Conservation (phyloP, 345 rosid genomes). For the Cardamine resedifolia region DNA sequence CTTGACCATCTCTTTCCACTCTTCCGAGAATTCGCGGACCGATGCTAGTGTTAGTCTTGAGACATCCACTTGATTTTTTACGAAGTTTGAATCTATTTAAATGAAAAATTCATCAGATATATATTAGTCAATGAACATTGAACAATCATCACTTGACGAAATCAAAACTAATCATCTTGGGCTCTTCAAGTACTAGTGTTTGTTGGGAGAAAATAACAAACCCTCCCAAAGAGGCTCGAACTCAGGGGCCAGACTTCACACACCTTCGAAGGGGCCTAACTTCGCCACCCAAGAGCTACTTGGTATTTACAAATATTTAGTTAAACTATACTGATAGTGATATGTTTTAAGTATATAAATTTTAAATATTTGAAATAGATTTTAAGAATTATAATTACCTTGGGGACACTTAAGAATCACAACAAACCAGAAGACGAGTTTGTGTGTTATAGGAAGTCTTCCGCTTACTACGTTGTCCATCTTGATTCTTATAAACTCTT, state of each 20-base stretch:
- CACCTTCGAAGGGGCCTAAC: too few relatives aligned
- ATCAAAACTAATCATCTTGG: background rate
- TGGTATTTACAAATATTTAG: background rate
- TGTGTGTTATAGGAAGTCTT: conserved; percentile 38
- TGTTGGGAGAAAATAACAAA: too few relatives aligned
- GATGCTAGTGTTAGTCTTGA: conserved; percentile 28
- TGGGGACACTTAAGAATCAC: conserved; percentile 15
- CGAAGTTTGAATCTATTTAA: conserved; percentile 3
- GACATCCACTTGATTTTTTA: conserved; percentile 36
- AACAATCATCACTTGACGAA: background rate
- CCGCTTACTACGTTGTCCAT: conserved; percentile 34
- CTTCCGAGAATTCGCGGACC: conserved; percentile 38
- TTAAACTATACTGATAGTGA: too few relatives aligned
- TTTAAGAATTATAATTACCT: conserved; percentile 3
- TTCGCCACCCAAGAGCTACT: too few relatives aligned
- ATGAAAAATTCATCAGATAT: background rate
- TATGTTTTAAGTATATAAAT: background rate
- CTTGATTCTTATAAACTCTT: conserved; percentile 27
- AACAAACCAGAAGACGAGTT: conserved; percentile 50
- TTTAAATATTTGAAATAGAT: background rate
- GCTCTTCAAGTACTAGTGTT: too few relatives aligned
- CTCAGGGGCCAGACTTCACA: too few relatives aligned
- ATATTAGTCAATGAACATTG: background rate
- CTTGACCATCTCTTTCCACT: conserved; percentile 42
- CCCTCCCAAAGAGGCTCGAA: too few relatives aligned